Base-by-base conservation (phyloP, 768 basidiomycete genomes). In the Leccinum subtestaceum region DNA sequence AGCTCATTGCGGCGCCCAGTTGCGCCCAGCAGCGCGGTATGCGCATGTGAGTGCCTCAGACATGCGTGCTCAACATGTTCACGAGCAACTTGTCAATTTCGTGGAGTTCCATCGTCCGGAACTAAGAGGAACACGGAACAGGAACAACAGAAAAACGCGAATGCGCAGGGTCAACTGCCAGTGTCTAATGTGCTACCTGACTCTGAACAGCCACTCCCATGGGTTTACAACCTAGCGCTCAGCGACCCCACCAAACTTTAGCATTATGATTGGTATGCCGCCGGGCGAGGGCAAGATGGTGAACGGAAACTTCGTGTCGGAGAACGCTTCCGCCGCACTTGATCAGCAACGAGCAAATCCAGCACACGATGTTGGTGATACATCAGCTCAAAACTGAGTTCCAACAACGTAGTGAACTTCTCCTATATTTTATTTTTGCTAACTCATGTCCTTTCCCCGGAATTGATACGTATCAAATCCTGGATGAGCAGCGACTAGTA, bases 91-190 rank as follows among this genome's bases (percentile, higher is more conserved):
- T 56, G 84, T 91, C 50, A 59, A 71, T 34, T 76, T 83, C 58
- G 80, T 90, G 40, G 89, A 91, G 64, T 61, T 61, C 3, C 68
- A 87, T 63, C 83, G 88, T 43, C 1, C 65, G 5, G 61, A 63
- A 59, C 73, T 60, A 70, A 66, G 60, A 62, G 60, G 52, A 64
- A 59, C 29, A 64, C 59, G 4, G 65, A 65, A 21, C 67, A 70
- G 45, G 65, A 68, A 34, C 63, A 60, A 43, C 69, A 65, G 58
- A 62, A 59, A 34, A 57, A 65, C 36, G 31, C 53, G 1, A 71
- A 66, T 56, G 48, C 52, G 17, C 70, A 61, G 60, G 59, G 57
- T 55, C 55, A 50, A 43, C n/a, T 65, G 29, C 29, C 29, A 29
- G 29, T 29, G 10, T 12, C 67, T 17, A 69, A 38, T 29, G 60